These are phyloP conservation scores for Roridomyces roridus DNA, from an alignment of 768 basidiomycete species.

Conservation along the genomic window DNA sequence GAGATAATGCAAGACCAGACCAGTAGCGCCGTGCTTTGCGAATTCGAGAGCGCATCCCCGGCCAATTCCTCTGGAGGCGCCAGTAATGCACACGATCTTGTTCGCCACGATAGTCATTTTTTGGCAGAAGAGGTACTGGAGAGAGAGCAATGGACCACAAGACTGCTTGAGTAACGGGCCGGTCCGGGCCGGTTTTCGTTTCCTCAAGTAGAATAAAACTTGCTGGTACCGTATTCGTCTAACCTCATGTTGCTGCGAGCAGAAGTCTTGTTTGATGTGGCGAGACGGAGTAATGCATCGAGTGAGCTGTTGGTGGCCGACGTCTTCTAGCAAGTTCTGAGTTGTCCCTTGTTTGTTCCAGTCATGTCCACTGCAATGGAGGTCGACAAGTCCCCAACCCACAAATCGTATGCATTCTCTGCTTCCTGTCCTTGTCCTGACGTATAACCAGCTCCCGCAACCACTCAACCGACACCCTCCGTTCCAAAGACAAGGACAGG, in stretches of 20 bases:
- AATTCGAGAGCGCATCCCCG: constrained; percentile 71
- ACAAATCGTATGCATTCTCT: constrained; percentile 58
- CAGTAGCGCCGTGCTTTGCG: constrained; percentile 67
- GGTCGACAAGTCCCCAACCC: constrained; percentile 63
- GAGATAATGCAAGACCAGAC: constrained; percentile 70
- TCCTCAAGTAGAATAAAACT: too few species aligned
- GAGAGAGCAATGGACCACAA: background rate
- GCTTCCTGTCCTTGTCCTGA: too few species aligned
- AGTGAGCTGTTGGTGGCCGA: too few species aligned
- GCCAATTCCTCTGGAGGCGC: constrained; percentile 78
- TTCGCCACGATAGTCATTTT: constrained; percentile 51
- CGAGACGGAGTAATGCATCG: too few species aligned
- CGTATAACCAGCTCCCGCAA: constrained; percentile 80
- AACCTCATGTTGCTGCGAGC: too few species aligned
- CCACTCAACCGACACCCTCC: constrained; percentile 78
- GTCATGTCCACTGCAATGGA: constrained; percentile 70
- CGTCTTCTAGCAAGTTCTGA: background rate
- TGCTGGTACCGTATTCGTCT: too few species aligned
- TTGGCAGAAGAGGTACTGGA: background rate
- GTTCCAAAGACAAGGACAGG: constrained; percentile 75
- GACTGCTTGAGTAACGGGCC: too few species aligned
- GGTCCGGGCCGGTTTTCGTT: constrained; percentile 1
- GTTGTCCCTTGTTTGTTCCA: constrained; percentile 49
- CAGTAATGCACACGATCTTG: constrained; percentile 76
- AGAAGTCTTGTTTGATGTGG: too few species aligned